Base-by-base conservation (phyloP, 306 rosid genomes). In the Prunus kanzakura region DNA sequence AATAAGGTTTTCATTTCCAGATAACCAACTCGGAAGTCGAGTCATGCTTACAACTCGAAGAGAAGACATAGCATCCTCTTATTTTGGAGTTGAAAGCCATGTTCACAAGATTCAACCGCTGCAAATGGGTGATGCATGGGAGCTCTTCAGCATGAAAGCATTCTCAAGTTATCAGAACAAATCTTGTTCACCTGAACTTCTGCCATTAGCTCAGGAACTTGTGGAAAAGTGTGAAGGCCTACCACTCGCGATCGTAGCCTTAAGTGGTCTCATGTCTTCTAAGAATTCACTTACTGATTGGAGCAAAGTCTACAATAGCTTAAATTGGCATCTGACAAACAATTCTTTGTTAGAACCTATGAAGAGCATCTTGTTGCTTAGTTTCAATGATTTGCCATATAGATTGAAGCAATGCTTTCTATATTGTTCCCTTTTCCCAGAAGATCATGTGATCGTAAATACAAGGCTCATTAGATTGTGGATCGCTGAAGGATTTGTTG, bases 311-410 rank as follows among this genome's bases (percentile, higher is more conserved):
- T 63, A 14, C 14, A 75, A 51, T 11, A 80, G 35, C 66, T 61
- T 74, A 30, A 68, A 50, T 32, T 69, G 66, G 67, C 72, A 80
- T 50, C 76, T 80, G 22, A 68, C 29, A 1, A 69, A 68, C 43
- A 55, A 80, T 27, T 51, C 56, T 3, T 60, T 32, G 38, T 38
- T 69, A 12, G 60, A 75, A 25, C 43, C n/a, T 5, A 54, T 71
- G 71, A 69, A 71, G 60, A 76, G 62, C 54, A 56, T 81, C 41
- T 70, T 81, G 50, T 27, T 51, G 60, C 80, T 80, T 13, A 80
- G 81, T 55, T 76, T 76, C 49, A 76, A 61, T 18, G 80, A 82
- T 30, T 54, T 78, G 77, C 38, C 86, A 19, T 73, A 61, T 65
- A 7, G 18, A 0, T 49, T 78, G 67, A 82, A 82, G 30, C 45